Evolutionary conservation across 2,329 filamentous ascomycete species (phyloP).

Genomic region (Microdochium bolleyi): DNA sequence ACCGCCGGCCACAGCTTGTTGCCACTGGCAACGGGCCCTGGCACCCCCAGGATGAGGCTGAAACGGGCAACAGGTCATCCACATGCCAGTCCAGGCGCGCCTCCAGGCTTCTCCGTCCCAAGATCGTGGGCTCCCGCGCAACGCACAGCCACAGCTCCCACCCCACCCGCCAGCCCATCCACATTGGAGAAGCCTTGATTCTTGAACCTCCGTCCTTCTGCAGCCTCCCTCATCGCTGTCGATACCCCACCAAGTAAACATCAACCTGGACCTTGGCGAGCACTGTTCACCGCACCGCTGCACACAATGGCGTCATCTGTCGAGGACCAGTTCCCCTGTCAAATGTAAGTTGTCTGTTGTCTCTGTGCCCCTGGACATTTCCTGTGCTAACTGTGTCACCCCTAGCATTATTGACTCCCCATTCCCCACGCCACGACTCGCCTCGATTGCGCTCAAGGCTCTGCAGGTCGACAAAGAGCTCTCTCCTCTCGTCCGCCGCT

Average conservation of each 20-base stretch:
- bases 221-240: too few species aligned
- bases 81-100: not conserved
- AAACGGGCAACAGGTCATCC: not conserved
- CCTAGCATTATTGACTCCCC: conserved; percentile 67
- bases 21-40: not conserved
- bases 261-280: too few species aligned
- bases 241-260: too few species aligned
- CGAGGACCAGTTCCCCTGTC: conserved; percentile 40
- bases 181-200: too few species aligned
- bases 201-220: too few species aligned
- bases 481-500: conserved; percentile 71
- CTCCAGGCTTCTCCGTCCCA: too few species aligned
- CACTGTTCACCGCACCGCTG: not conserved
- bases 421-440: conserved; percentile 73
- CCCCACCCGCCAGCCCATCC: not conserved
- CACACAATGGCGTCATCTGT: not conserved
- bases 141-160: not conserved
- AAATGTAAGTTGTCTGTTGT: conserved; percentile 40
- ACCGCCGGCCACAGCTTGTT: not conserved
- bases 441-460: conserved; percentile 64
- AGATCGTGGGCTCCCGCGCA: too few species aligned
- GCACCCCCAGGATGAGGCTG: not conserved
- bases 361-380: conserved; percentile 6
- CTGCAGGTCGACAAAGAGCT: conserved; percentile 84
- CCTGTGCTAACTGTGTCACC: not conserved